These are phyloP conservation scores for Aspergillus kassunensis DNA, from an alignment of 495 filamentous ascomycete genomes.

Conservation along the genomic window DNA sequence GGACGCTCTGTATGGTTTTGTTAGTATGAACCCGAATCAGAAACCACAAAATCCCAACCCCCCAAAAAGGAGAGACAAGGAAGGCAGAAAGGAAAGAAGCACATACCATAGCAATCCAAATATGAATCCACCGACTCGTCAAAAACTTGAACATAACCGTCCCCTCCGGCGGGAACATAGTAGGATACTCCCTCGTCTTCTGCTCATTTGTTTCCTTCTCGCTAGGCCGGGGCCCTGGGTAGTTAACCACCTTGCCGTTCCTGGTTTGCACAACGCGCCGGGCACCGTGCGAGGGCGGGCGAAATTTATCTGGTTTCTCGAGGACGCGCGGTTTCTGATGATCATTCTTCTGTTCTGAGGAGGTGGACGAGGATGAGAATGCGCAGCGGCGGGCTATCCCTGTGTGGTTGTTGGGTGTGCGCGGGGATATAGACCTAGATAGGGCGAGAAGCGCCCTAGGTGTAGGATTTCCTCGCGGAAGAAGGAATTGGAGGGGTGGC, in stretches of 20 bases:
- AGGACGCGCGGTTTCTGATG: constrained; percentile 56
- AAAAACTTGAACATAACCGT: constrained; percentile 74
- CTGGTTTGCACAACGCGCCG: constrained; percentile 44
- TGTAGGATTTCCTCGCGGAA: constrained; percentile 38
- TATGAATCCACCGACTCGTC: constrained; percentile 66
- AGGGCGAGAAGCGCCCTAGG: constrained; percentile 27
- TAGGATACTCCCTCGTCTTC: constrained; percentile 66
- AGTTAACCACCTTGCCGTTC: constrained; percentile 39
- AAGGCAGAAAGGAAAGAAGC: neutral
- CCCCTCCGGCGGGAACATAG: constrained; percentile 72
- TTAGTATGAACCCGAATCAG: too few relatives aligned
- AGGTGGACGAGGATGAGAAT: constrained; percentile 15
- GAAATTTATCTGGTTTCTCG: constrained; percentile 76
- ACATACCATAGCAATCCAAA: constrained; percentile 73
- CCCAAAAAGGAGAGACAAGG: neutral
- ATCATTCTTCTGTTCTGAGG: constrained; percentile 6
- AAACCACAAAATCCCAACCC: neutral
- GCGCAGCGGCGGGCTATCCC: constrained; percentile 22
- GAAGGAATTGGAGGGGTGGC: constrained; percentile 36
- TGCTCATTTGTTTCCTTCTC: constrained; percentile 57
- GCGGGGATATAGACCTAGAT: constrained; percentile 15
- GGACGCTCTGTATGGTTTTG: constrained; percentile 51
- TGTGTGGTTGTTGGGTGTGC: constrained; percentile 11
- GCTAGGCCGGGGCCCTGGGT: constrained; percentile 64
- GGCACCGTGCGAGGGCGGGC: constrained; percentile 76